These are phyloP conservation scores for Echinosophora koreensis DNA, from an alignment of 306 rosid species.

Conservation along the genomic window DNA sequence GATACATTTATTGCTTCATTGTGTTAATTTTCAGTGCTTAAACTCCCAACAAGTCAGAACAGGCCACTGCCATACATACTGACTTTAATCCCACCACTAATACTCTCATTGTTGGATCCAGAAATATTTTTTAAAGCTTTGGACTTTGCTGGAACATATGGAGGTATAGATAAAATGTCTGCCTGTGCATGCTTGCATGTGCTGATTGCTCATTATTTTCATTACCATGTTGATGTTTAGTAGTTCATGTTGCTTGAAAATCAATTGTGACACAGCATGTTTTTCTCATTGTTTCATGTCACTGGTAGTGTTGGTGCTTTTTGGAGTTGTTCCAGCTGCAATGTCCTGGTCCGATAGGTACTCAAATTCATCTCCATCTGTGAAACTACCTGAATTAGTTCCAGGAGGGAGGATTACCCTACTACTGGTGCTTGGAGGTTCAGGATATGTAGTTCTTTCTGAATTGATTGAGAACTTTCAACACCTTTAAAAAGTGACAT, in stretches of 20 bases:
- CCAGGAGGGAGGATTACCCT: slow-evolving; percentile 87
- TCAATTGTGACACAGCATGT: slow-evolving; percentile 19
- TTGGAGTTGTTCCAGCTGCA: slow-evolving; percentile 81
- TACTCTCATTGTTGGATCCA: slow-evolving; percentile 70
- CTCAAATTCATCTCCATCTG: slow-evolving; percentile 52
- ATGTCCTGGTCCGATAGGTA: slow-evolving; percentile 87
- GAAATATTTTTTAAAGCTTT: slow-evolving; percentile 78
- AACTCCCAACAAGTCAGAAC: slow-evolving; percentile 65
- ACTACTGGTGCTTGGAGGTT: slow-evolving; percentile 67
- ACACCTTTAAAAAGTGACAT: slow-evolving; percentile 46
- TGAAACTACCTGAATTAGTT: slow-evolving; percentile 69
- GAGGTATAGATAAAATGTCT: slow-evolving; percentile 56
- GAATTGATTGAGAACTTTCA: slow-evolving; percentile 66
- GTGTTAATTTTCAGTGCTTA: slow-evolving; percentile 62
- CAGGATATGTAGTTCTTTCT: slow-evolving; percentile 70
- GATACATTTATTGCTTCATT: slow-evolving; percentile 1
- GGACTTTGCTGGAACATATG: slow-evolving; percentile 84
- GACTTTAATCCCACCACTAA: slow-evolving; percentile 71
- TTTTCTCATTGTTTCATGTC: slow-evolving; percentile 41
- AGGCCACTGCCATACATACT: slow-evolving; percentile 66
- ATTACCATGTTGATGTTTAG: slow-evolving; percentile 14
- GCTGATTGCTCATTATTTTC: slow-evolving; percentile 26
- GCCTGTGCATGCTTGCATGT: neutral
- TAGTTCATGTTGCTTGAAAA: slow-evolving; percentile 13
- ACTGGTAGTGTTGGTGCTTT: slow-evolving; percentile 69